Evolutionary conservation across 2,329 filamentous ascomycete genomes (phyloP).

Genomic region (Alternaria solani): DNA sequence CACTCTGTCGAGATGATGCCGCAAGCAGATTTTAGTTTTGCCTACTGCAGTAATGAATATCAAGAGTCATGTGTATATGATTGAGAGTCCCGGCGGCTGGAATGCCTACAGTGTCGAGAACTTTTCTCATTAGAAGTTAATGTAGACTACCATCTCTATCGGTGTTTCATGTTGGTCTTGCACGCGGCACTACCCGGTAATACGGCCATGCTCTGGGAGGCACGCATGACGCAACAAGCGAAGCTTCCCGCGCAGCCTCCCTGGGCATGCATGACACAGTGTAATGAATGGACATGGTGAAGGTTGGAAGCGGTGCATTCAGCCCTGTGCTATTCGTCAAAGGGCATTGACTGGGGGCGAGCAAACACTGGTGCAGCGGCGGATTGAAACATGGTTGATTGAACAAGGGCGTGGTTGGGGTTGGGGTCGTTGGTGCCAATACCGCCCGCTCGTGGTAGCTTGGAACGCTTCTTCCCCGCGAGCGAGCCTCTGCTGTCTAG

Average conservation of each 20-base stretch:
- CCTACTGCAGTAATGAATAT: no score
- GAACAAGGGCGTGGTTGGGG: neutral
- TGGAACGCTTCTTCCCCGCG: conserved; percentile 17
- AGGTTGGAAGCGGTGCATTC: neutral
- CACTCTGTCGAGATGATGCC: neutral
- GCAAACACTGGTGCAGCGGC: conserved; percentile 7
- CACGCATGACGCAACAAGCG: conserved; percentile 25
- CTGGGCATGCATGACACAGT: neutral
- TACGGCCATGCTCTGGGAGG: neutral
- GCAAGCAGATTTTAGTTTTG: no score
- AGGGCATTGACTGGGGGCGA: neutral
- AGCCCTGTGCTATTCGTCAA: neutral
- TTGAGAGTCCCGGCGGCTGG: no score
- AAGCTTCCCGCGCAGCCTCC: neutral
- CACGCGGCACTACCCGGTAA: neutral
- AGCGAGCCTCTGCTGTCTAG: conserved; percentile 13
- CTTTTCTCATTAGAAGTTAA: no score
- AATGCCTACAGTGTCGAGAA: no score
- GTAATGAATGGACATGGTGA: neutral
- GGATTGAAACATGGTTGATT: conserved; percentile 8
- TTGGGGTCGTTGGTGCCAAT: conserved; percentile 4
- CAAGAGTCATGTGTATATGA: neutral
- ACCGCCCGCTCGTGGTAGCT: conserved; percentile 1
- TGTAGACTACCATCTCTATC: no score
- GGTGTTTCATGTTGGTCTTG: no score